These are phyloP conservation scores for Aspergillus brunneoviolaceus DNA, from an alignment of 2,329 filamentous ascomycete species.

Conservation along the genomic window DNA sequence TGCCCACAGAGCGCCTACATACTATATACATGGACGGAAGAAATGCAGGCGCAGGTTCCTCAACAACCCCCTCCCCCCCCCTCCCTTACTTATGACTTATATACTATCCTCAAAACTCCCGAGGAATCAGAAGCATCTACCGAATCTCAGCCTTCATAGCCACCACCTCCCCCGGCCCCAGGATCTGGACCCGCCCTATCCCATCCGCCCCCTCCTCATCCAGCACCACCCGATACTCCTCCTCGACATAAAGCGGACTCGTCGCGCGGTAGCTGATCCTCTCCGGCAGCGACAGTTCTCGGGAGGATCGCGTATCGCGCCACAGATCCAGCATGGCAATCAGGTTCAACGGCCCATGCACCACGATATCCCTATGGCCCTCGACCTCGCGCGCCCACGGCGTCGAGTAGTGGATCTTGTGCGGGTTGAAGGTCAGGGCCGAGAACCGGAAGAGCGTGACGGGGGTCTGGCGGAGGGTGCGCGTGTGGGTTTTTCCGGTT, in stretches of 20 bases:
- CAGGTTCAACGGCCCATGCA: constrained; percentile 46
- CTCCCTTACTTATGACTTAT: too few relatives aligned
- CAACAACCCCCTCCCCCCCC: too few relatives aligned
- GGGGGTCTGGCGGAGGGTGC: constrained; percentile 38
- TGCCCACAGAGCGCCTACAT: too few relatives aligned
- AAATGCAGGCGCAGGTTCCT: too few relatives aligned
- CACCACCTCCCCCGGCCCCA: constrained; percentile 31
- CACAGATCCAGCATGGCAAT: constrained; percentile 46
- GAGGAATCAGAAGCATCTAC: background rate
- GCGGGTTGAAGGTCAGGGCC: constrained; percentile 46
- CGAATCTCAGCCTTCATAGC: constrained; percentile 42
- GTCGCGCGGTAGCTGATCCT: constrained; percentile 51
- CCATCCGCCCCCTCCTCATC: constrained; percentile 34
- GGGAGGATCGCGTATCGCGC: constrained; percentile 35
- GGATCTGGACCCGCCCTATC: constrained; percentile 34
- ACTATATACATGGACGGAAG: too few relatives aligned
- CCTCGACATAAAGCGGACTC: constrained; percentile 51
- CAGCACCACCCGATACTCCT: constrained; percentile 48
- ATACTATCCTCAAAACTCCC: too few relatives aligned
- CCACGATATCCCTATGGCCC: constrained; percentile 44
- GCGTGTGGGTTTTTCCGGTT: constrained; percentile 26
- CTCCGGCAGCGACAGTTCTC: constrained; percentile 34
- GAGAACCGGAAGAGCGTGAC: constrained; percentile 47
- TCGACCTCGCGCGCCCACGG: constrained; percentile 46
- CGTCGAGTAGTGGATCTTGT: constrained; percentile 47